These are phyloP conservation scores for Starmera caribaea DNA, from an alignment of 805 yeast species.

Conservation along the genomic window DNA sequence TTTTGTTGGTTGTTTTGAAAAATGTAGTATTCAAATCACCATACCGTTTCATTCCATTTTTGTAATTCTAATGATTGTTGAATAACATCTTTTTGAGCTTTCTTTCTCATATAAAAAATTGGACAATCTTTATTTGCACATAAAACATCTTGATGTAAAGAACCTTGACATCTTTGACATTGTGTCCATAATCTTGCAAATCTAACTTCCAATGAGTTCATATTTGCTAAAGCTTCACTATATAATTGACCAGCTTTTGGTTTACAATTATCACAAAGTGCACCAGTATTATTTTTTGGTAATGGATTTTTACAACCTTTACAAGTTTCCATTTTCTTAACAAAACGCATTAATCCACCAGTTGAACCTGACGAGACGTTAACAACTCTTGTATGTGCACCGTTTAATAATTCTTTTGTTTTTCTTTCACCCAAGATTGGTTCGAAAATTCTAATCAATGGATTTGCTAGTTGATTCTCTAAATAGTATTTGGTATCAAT, in stretches of 20 bases:
- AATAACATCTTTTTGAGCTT: conserved; percentile 31
- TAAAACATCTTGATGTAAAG: conserved; percentile 88
- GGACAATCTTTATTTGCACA: conserved; percentile 97
- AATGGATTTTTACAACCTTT: conserved; percentile 83
- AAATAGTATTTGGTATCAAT: conserved; percentile 91
- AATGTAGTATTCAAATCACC: conserved; percentile 9
- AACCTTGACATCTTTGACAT: conserved; percentile 96
- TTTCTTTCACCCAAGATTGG: conserved; percentile 86
- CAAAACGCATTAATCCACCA: conserved; percentile 88
- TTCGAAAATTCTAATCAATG: conserved; percentile 85
- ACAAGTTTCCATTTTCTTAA: conserved; percentile 82
- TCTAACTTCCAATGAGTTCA: conserved; percentile 71
- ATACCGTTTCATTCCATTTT: conserved; percentile 27
- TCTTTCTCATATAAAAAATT: conserved; percentile 88
- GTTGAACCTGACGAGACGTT: conserved; percentile 37
- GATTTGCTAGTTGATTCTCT: conserved; percentile 88
- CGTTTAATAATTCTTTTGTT: conserved; percentile 72
- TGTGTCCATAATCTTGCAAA: conserved; percentile 94
- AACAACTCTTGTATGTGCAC: conserved; percentile 76
- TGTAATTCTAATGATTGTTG: conserved; percentile 28
- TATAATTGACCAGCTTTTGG: conserved; percentile 67
- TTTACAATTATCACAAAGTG: conserved; percentile 74
- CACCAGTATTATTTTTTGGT: conserved; percentile 46
- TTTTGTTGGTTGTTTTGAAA: too few relatives aligned
- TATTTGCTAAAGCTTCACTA: conserved; percentile 68